Evolutionary conservation across 352 stramenopile genomes (phyloP).

Genomic region (Pythium chondricola): DNA sequence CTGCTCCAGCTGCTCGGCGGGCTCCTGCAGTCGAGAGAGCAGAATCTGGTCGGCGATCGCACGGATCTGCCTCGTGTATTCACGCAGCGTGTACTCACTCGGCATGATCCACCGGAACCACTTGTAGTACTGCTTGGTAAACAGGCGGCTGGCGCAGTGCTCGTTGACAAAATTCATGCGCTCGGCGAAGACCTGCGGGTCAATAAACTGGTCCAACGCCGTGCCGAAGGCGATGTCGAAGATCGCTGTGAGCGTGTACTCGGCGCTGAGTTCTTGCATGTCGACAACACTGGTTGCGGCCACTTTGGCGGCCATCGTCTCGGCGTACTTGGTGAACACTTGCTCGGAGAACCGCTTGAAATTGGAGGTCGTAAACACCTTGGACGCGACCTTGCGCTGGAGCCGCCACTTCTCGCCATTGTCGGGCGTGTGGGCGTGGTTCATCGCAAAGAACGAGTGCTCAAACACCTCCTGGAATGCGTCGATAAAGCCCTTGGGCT

Average conservation of each 20-base stretch:
- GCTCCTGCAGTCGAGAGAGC: conserved; percentile 27
- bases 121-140: conserved; percentile 67
- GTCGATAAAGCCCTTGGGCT: conserved; percentile 60
- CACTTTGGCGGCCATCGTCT: conserved; percentile 9
- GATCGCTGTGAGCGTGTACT: conserved; percentile 51
- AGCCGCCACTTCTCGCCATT: conserved; percentile 56
- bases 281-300: conserved; percentile 6
- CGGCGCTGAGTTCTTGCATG: conserved; percentile 43
- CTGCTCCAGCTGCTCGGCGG: conserved; percentile 18
- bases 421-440: conserved; percentile 43
- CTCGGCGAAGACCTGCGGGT: conserved; percentile 27
- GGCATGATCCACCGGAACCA: conserved; percentile 50
- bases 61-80: conserved; percentile 89
- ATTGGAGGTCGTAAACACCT: conserved; percentile 78
- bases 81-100: conserved; percentile 82
- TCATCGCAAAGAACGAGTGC: conserved; percentile 70
- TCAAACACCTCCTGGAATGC: conserved; percentile 60
- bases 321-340: conserved; percentile 40
- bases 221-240: conserved; percentile 56
- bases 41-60: conserved; percentile 46
- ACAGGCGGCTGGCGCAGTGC: conserved; percentile 46
- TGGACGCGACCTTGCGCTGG: conserved; percentile 79
- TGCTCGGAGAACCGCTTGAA: conserved; percentile 42
- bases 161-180: conserved; percentile 53
- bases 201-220: conserved; percentile 24